A percentile compares a stretch with the other conserved stretches of the same genome.
Evolutionary conservation across 441 rosid species (phyloP).

Genomic region (Metrosideros polymorpha): DNA sequence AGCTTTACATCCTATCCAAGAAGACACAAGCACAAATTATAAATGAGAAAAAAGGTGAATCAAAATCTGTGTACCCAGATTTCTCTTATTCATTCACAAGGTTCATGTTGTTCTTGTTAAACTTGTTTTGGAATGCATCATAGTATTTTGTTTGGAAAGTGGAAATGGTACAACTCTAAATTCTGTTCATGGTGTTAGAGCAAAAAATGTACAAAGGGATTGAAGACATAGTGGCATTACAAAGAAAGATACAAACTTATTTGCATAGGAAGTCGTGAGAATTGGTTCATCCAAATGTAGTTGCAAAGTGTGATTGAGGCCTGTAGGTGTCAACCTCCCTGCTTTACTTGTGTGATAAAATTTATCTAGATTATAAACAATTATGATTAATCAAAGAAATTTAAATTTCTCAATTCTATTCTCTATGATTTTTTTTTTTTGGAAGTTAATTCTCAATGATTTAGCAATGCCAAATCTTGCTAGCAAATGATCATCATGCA

Average conservation of each 20-base stretch:
- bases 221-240: not conserved
- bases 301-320: not conserved
- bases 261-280: not conserved
- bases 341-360: not conserved
- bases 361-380: not conserved
- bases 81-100: not conserved
- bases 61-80: not conserved
- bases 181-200: not conserved
- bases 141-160: not conserved
- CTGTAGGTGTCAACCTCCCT: not conserved
- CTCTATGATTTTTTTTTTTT: no score
- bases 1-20: slow-evolving; percentile 52
- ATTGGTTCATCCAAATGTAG: not conserved
- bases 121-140: not conserved
- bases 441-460: no score
- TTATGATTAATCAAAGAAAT: not conserved
- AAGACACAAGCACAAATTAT: not conserved
- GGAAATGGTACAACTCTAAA: not conserved
- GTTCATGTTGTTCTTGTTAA: not conserved
- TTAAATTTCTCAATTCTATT: not conserved
- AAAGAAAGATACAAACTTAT: not conserved
- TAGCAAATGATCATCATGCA: not conserved
- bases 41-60: not conserved
- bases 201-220: not conserved
- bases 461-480: not conserved